phyloP scores from a whole-genome alignment of 345 rosid species.

The Eucalyptus decipiens region DNA sequence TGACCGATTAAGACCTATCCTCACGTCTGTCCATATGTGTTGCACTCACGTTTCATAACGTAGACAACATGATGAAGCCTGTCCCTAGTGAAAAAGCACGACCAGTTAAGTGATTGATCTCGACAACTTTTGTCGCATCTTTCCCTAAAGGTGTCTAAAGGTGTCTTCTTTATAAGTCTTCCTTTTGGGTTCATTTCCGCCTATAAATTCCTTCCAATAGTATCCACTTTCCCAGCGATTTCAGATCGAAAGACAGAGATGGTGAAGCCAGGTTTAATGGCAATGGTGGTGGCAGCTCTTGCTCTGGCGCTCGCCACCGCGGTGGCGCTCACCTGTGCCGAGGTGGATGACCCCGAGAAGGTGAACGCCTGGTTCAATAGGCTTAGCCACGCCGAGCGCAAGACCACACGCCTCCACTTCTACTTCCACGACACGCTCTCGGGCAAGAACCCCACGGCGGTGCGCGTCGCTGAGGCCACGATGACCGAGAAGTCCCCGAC shows the following conservation, averaged over 20 bases:
- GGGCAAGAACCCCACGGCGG: conserved; percentile 10
- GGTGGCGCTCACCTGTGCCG: conserved; percentile 8
- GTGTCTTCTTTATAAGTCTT: background rate
- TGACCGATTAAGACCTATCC: background rate
- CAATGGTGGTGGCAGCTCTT: conserved; percentile 12
- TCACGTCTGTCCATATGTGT: background rate
- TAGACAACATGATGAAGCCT: background rate
- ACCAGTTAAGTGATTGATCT: background rate
- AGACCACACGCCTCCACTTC: conserved; percentile 51
- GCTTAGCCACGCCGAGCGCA: conserved; percentile 13
- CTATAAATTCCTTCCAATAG: background rate
- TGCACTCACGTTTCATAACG: background rate
- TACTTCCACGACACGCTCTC: conserved; percentile 64
- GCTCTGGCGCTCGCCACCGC: background rate
- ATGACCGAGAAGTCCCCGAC: conserved; percentile 35
- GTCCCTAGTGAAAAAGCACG: background rate
- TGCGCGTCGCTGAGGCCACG: background rate
- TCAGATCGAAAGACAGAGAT: background rate
- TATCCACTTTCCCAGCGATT: background rate
- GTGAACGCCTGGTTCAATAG: background rate
- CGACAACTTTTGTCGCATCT: background rate
- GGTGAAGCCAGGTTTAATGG: background rate
- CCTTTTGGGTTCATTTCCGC: background rate
- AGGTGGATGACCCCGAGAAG: background rate
- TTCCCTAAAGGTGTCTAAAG: background rate